Percentiles rank a stretch among this genome's conserved stretches.
Evolutionary conservation across 805 yeast genomes (phyloP).

Genomic region (Jamesozyma gamospora): DNA sequence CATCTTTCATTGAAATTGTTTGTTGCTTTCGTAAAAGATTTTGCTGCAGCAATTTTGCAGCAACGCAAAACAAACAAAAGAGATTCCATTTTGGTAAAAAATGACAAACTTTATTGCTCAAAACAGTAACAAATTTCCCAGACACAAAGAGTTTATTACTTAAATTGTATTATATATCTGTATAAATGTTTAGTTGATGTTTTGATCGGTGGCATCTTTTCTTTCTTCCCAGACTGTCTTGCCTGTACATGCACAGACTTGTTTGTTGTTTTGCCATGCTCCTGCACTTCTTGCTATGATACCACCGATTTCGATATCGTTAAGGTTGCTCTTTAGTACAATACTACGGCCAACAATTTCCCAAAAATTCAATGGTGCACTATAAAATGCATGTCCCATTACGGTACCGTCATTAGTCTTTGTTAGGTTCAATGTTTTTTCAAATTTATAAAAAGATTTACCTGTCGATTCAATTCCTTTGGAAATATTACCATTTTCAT

Average conservation of each 20-base stretch:
- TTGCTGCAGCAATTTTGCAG: too few species aligned
- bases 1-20: too few species aligned
- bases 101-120: too few species aligned
- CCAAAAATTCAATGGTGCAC: constrained; percentile 36
- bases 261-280: constrained; percentile 90
- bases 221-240: constrained; percentile 95
- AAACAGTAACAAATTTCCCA: too few species aligned
- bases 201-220: constrained; percentile 47
- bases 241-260: constrained; percentile 90
- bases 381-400: constrained; percentile 38
- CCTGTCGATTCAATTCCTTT: constrained; percentile 66
- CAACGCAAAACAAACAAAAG: too few species aligned
- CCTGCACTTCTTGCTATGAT: constrained; percentile 96
- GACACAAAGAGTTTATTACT: too few species aligned
- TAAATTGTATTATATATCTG: too few species aligned
- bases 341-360: constrained; percentile 62
- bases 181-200: constrained; percentile 19
- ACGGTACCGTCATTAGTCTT: not conserved
- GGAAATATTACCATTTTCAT: constrained; percentile 67
- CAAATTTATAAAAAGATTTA: constrained; percentile 31
- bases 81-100: too few species aligned
- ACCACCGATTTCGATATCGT: constrained; percentile 48
- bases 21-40: too few species aligned
- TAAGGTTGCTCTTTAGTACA: constrained; percentile 24
- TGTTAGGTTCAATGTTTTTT: constrained; percentile 8